A percentile compares a stretch with the other conserved stretches of the same genome.
phyloP scores from a whole-genome alignment of 129 eudicot genomes.

The Scalesia atractyloides region DNA sequence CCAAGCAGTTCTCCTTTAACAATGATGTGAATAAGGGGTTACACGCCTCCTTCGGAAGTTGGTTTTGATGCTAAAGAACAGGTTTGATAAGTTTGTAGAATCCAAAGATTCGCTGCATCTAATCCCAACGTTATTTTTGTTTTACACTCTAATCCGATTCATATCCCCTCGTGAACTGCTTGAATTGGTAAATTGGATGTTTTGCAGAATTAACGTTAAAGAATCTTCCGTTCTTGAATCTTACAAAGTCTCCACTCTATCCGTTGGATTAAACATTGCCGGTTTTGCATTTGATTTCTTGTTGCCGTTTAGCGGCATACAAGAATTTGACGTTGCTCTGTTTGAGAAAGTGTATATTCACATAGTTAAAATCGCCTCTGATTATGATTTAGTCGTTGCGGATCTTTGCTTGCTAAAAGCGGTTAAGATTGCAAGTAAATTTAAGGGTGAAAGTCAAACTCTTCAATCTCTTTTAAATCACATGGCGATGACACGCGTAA shows the following conservation, averaged over 20 bases:
- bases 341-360: slow-evolving; percentile 61
- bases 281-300: slow-evolving; percentile 58
- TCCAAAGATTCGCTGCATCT: slow-evolving; percentile 41
- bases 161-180: slow-evolving; percentile 81
- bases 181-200: slow-evolving; percentile 66
- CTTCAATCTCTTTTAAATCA: slow-evolving; percentile 35
- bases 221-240: slow-evolving; percentile 34
- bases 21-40: slow-evolving; percentile 27
- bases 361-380: slow-evolving; percentile 44
- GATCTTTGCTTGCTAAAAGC: slow-evolving; percentile 79
- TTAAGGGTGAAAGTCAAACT: slow-evolving; percentile 30
- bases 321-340: slow-evolving; percentile 43
- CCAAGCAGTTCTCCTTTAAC: slow-evolving; percentile 28
- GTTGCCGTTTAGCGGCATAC: slow-evolving; percentile 30
- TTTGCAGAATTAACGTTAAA: slow-evolving; percentile 41
- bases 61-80: slow-evolving; percentile 44
- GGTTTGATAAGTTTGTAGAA: slow-evolving; percentile 53
- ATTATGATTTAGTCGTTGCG: slow-evolving; percentile 55
- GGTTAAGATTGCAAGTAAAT: slow-evolving; percentile 43
- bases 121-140: slow-evolving; percentile 58
- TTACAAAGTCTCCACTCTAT: slow-evolving; percentile 45
- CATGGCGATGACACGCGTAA: slow-evolving; percentile 55
- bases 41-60: slow-evolving; percentile 45
- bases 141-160: slow-evolving; percentile 60
- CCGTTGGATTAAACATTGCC: slow-evolving; percentile 66